Percentiles rank a stretch among this genome's conserved stretches.
phyloP scores from a whole-genome alignment of 164 flowering plant genomes.

The Pachysandra terminalis region DNA sequence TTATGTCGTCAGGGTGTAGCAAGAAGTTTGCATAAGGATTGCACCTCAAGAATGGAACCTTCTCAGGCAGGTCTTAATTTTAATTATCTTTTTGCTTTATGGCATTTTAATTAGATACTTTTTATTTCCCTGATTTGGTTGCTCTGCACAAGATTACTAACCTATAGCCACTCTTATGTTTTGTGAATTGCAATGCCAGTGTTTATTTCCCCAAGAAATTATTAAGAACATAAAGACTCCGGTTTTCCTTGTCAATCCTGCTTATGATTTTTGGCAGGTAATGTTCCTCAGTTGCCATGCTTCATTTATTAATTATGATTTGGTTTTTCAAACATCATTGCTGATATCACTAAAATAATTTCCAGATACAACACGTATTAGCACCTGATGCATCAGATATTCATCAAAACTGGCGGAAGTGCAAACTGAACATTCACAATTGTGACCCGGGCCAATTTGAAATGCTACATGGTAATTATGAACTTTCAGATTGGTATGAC shows the following conservation, averaged over 20 bases:
- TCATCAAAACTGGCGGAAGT: slow-evolving; percentile 50
- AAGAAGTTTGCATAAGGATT: slow-evolving; percentile 59
- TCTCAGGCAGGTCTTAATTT: slow-evolving; percentile 47
- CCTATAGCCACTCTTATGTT: slow-evolving; percentile 2
- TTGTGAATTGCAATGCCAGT: slow-evolving; percentile 41
- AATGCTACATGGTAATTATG: slow-evolving; percentile 58
- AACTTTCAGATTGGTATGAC: background rate
- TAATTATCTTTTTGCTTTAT: background rate
- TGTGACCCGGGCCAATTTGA: slow-evolving; percentile 54
- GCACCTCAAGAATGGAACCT: slow-evolving; percentile 56
- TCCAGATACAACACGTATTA: slow-evolving; percentile 75
- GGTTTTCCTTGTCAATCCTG: slow-evolving; percentile 78
- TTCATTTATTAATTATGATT: slow-evolving; percentile 7
- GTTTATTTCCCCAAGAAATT: slow-evolving; percentile 78
- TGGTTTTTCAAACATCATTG: background rate
- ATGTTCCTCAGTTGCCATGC: background rate
- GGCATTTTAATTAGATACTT: background rate
- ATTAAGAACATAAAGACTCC: slow-evolving; percentile 61
- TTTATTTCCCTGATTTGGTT: background rate
- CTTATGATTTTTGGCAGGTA: slow-evolving; percentile 99
- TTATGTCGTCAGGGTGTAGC: slow-evolving; percentile 61
- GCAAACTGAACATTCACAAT: slow-evolving; percentile 53
- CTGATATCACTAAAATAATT: background rate
- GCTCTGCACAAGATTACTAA: background rate
- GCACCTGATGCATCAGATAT: slow-evolving; percentile 57